Evolutionary conservation across 148 eudicot species (phyloP).

Genomic region (Heliosperma pusillum): DNA sequence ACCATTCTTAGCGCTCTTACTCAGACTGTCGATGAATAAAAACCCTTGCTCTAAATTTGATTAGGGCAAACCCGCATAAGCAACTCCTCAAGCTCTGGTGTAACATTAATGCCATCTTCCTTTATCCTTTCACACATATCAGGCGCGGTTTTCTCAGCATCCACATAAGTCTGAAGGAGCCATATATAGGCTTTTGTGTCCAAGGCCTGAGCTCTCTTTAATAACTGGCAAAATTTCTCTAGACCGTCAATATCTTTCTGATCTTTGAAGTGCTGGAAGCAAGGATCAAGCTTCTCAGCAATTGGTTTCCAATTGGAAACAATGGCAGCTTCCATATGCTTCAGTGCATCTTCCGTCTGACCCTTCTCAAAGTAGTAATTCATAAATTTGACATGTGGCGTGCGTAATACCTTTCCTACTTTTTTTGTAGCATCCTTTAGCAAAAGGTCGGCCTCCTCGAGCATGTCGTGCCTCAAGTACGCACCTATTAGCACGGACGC

Average conservation of each 20-base stretch:
- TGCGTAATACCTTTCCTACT: constrained; percentile 24
- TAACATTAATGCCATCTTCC: constrained; percentile 43
- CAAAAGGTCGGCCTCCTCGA: constrained; percentile 50
- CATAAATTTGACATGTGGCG: constrained; percentile 35
- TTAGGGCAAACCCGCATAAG: constrained; percentile 43
- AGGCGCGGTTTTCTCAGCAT: constrained; percentile 44
- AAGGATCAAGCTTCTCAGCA: constrained; percentile 20
- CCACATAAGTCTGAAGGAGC: constrained; percentile 49
- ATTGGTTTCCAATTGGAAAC: constrained; percentile 36
- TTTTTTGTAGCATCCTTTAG: constrained; percentile 29
- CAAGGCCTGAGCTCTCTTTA: constrained; percentile 41
- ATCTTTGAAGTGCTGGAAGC: constrained; percentile 36
- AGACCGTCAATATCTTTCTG: constrained; percentile 54
- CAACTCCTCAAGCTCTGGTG: constrained; percentile 39
- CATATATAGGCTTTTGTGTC: constrained; percentile 33
- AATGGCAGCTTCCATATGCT: constrained; percentile 47
- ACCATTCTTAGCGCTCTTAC: no score
- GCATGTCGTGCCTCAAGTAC: constrained; percentile 46
- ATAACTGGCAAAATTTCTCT: constrained; percentile 40
- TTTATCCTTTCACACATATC: constrained; percentile 50
- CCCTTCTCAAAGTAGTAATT: constrained; percentile 36
- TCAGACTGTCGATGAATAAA: no score
- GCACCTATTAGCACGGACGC: constrained; percentile 38
- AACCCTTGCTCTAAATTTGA: no score
- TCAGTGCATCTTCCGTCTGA: constrained; percentile 37